Percentiles rank a stretch among this genome's conserved stretches.
Evolutionary conservation across 2,329 filamentous ascomycete genomes (phyloP).

Genomic region (Neonectria coccinea): DNA sequence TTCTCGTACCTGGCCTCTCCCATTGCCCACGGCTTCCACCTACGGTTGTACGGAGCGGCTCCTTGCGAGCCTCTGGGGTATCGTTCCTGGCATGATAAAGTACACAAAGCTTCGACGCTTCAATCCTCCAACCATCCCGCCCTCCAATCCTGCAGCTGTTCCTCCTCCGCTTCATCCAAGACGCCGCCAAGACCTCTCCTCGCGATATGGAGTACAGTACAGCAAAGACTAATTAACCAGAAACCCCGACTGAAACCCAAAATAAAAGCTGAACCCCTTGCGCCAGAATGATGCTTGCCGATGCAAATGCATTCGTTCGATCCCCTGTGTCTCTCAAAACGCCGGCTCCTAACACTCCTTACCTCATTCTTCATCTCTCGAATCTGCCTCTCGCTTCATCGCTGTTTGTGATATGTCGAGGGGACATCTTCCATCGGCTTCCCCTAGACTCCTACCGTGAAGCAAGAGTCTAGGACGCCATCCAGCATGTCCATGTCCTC

Average conservation of each 20-base stretch:
- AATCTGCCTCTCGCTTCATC: constrained; percentile 8
- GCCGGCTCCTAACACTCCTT: constrained; percentile 42
- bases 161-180: constrained; percentile 26
- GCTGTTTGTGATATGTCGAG: not conserved
- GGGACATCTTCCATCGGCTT: not conserved
- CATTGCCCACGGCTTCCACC: constrained; percentile 10
- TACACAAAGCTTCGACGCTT: constrained; percentile 38
- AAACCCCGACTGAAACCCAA: constrained; percentile 23
- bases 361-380: constrained; percentile 17
- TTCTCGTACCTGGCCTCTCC: constrained; percentile 13
- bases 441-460: constrained; percentile 58
- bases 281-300: constrained; percentile 45
- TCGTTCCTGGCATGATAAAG: constrained; percentile 46
- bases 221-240: constrained; percentile 14
- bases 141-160: not conserved
- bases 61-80: constrained; percentile 43
- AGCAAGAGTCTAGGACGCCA: constrained; percentile 66
- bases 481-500: constrained; percentile 66
- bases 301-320: constrained; percentile 40
- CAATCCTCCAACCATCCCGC: constrained; percentile 8
- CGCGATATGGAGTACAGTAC: constrained; percentile 37
- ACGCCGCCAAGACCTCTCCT: constrained; percentile 26
- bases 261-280: constrained; percentile 32
- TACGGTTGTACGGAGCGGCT: constrained; percentile 34
- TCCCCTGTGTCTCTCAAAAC: constrained; percentile 39